Evolutionary conservation across 176 grass and related monocot species (phyloP).

Genomic region (barley (Hordeum vulgare)): DNA sequence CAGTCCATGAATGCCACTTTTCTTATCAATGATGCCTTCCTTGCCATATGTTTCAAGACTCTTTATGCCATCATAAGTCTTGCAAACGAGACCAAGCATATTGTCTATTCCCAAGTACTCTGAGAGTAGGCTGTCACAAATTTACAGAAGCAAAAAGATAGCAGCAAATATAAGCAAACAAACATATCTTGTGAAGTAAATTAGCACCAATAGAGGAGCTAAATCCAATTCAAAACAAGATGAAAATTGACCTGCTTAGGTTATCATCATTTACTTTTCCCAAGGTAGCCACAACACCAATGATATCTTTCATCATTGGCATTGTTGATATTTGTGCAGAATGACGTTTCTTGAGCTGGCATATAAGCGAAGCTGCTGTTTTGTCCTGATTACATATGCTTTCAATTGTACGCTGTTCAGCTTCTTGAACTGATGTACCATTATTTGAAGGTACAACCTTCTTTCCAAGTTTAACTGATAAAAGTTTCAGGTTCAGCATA

Average conservation of each 20-base stretch:
- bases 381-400: conserved; percentile 44
- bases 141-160: conserved; percentile 12
- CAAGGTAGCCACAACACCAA: conserved; percentile 73
- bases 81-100: conserved; percentile 89
- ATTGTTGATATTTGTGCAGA: conserved; percentile 20
- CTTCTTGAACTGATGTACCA: conserved; percentile 35
- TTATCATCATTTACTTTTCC: conserved; percentile 71
- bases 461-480: conserved; percentile 56
- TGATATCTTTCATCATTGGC: conserved; percentile 47
- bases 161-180: background rate
- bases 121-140: conserved; percentile 59
- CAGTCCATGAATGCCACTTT: conserved; percentile 53
- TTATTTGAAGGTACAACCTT: conserved; percentile 25
- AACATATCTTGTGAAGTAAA: conserved; percentile 4
- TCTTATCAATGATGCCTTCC: conserved; percentile 59
- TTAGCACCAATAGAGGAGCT: background rate
- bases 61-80: conserved; percentile 65
- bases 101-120: conserved; percentile 81
- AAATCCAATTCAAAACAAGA: conserved; percentile 8
- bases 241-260: conserved; percentile 65
- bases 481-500: conserved; percentile 1
- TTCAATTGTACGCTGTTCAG: conserved; percentile 42
- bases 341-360: conserved; percentile 41
- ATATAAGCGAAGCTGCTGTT: conserved; percentile 57
- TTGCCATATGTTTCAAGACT: conserved; percentile 70